Evolutionary conservation across 805 yeast species (phyloP), one percentile per base, ranked within the genome.

Genomic region (Yamadazyma paraphyllophila): DNA sequence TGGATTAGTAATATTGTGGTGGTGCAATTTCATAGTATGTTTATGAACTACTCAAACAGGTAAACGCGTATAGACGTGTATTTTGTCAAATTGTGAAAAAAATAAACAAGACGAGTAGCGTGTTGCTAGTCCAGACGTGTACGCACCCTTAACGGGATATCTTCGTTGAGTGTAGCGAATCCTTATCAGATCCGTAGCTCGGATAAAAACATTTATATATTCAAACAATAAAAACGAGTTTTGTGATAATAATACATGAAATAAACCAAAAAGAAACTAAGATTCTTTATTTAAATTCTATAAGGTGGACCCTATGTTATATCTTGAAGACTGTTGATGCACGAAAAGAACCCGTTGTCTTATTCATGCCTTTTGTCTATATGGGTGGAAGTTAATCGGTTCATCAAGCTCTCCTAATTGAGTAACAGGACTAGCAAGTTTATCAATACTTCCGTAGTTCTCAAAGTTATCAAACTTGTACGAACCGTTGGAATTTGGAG

Each of bases 71-170:
- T 31, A 43, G 39, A 43, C 43, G 47, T 39, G 47, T 39, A 26
- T 11, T 27, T n/a, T n/a, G n/a, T 26, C 12, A 26, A 34, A 29
- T 38, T 20, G 20, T 16, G 12, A 41, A 31, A 33, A 16, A 43
- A 44, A 44, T 30, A 44, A 44, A 44, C 47, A 44, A 31, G 40
- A 44, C 47, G 47, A 38, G 46, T 44, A 44, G 38, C 46, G 46
- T 24, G 46, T 37, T 33, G 32, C 34, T 10, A 26, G 39, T 14
- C 36, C n/a, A 15, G 32, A 11, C 27, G 16, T 29, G 35, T 25
- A 20, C 24, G 24, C 24, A 20, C 24, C 24, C 24, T 20, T 20
- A 20, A 20, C 24, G 24, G 24, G 11, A 29, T 29, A 26, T 26
- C 29, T 20, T 20, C 24, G 36, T 33, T 9, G 36, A n/a, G 36